Conservation (phyloP, 1,284 basidiomycete genomes). For the Mycena sp. region DNA sequence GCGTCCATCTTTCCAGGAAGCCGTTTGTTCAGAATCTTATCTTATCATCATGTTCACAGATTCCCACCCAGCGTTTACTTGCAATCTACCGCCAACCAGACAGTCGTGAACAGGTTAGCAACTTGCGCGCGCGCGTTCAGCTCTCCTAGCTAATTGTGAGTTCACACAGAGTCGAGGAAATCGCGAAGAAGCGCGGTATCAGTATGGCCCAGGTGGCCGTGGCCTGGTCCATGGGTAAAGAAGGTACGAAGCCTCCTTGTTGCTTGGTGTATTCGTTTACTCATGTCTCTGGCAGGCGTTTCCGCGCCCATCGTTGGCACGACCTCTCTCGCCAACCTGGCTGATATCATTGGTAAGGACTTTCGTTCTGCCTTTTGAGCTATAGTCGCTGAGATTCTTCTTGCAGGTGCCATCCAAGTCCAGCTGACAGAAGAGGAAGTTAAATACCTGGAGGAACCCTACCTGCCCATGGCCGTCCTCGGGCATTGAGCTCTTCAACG, state of each 20-base stretch:
- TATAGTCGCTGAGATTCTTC: not conserved
- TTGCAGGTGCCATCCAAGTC: conserved; percentile 42
- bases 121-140: not conserved
- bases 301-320: conserved; percentile 65
- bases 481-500: too few species aligned
- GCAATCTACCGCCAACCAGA: conserved; percentile 35
- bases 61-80: conserved; percentile 38
- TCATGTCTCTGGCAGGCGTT: conserved; percentile 45
- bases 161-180: conserved; percentile 53
- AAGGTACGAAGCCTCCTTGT: conserved; percentile 36
- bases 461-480: conserved; percentile 43
- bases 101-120: conserved; percentile 47
- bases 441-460: conserved; percentile 51
- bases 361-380: not conserved
- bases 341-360: conserved; percentile 55
- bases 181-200: conserved; percentile 59
- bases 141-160: too few species aligned
- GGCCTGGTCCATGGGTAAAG: conserved; percentile 60
- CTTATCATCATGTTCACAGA: not conserved
- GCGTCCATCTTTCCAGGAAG: not conserved
- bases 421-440: conserved; percentile 55
- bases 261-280: conserved; percentile 4
- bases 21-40: too few species aligned
- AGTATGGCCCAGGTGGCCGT: conserved; percentile 67
- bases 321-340: conserved; percentile 59